Conservation (phyloP, 2,329 filamentous ascomycete genomes). For the Rachicladosporium sp. region DNA sequence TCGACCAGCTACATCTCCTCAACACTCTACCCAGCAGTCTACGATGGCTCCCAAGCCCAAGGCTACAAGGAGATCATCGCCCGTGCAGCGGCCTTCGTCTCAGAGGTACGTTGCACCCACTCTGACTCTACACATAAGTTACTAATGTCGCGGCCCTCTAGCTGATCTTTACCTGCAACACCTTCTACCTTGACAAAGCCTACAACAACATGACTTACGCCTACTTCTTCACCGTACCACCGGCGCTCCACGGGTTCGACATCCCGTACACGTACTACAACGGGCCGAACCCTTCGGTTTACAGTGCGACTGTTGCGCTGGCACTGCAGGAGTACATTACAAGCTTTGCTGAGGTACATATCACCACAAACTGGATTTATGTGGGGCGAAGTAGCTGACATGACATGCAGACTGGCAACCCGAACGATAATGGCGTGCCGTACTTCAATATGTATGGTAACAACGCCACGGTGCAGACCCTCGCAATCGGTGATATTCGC, state of each 20-base stretch:
- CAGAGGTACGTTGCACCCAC: constrained; percentile 24
- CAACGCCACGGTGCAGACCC: constrained; percentile 31
- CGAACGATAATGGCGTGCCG: constrained; percentile 27
- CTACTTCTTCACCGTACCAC: constrained; percentile 42
- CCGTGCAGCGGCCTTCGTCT: constrained; percentile 30
- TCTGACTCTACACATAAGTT: constrained; percentile 23
- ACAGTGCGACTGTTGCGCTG: constrained; percentile 21
- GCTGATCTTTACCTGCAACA: constrained; percentile 37
- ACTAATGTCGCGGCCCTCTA: neutral
- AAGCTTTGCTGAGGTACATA: constrained; percentile 23
- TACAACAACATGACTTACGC: constrained; percentile 36
- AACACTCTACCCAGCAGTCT: constrained; percentile 39
- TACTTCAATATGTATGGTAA: constrained; percentile 36
- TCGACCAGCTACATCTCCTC: constrained; percentile 27
- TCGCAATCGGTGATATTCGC: constrained; percentile 32
- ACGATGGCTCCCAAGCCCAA: constrained; percentile 30
- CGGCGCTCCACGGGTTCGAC: constrained; percentile 42
- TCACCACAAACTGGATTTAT: too few relatives aligned
- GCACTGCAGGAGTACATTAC: constrained; percentile 36
- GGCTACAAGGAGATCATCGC: constrained; percentile 34
- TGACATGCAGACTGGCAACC: constrained; percentile 20
- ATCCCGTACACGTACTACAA: constrained; percentile 42
- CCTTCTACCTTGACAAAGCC: constrained; percentile 37
- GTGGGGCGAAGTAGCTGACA: too few relatives aligned
- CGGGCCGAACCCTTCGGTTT: constrained; percentile 12